phyloP scores from a whole-genome alignment of 2,329 filamentous ascomycete species.

The Hypoxylon sp. region DNA sequence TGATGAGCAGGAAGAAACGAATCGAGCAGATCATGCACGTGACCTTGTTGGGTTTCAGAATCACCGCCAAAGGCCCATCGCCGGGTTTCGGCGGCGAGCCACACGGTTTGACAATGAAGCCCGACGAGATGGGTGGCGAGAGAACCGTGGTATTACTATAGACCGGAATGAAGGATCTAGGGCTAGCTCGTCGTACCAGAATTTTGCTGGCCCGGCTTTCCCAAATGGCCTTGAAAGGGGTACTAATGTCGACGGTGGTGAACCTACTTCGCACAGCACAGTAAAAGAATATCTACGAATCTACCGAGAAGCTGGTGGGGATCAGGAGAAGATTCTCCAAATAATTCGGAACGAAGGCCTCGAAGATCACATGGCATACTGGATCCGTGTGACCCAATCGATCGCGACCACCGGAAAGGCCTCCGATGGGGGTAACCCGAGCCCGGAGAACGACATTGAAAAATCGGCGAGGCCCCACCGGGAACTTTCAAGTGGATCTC shows the following conservation, averaged over 20 bases:
- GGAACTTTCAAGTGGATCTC: conserved; percentile 26
- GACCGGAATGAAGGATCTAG: conserved; percentile 17
- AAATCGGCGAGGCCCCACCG: background rate
- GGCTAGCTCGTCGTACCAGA: conserved; percentile 4
- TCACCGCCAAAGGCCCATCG: conserved; percentile 49
- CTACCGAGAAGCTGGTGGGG: conserved; percentile 72
- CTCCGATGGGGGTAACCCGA: conserved; percentile 5
- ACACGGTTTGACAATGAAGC: conserved; percentile 45
- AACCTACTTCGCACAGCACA: conserved; percentile 40
- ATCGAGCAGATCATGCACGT: conserved; percentile 30
- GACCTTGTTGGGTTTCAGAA: conserved; percentile 41
- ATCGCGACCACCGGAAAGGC: conserved; percentile 44
- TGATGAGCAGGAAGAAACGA: conserved; percentile 36
- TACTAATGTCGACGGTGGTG: conserved; percentile 11
- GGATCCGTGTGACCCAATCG: conserved; percentile 68
- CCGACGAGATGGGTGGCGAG: background rate
- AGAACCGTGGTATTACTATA: conserved; percentile 25
- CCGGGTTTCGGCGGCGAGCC: conserved; percentile 49
- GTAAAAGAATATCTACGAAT: conserved; percentile 67
- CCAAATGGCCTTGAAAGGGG: conserved; percentile 6
- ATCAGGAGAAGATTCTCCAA: conserved; percentile 70
- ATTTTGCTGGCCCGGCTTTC: conserved; percentile 9
- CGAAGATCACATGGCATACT: conserved; percentile 71
- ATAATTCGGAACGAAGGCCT: conserved; percentile 74
- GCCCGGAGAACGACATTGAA: conserved; percentile 4